Evolutionary conservation across 345 rosid species (phyloP).

Genomic region (Stellera chamaejasme): DNA sequence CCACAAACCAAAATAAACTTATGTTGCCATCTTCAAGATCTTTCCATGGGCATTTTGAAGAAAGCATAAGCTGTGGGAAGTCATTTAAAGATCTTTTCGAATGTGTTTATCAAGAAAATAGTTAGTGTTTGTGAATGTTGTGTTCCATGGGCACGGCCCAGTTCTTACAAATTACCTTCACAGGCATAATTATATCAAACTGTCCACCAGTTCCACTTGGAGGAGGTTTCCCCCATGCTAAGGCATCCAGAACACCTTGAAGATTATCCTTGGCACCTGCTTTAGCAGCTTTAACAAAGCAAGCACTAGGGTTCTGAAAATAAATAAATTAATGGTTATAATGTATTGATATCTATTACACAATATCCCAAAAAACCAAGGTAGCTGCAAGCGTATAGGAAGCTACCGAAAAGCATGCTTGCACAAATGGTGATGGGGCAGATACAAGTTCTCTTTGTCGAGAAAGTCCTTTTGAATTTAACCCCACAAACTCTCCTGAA

Average conservation of each 20-base stretch:
- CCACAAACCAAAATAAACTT: too few relatives aligned
- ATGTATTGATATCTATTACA: background rate
- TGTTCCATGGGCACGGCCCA: too few relatives aligned
- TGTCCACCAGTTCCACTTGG: conserved; percentile 64
- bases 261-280: conserved; percentile 54
- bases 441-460: conserved; percentile 55
- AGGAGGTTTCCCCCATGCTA: conserved; percentile 87
- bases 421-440: conserved; percentile 63
- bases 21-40: too few relatives aligned
- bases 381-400: background rate
- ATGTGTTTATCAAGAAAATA: too few relatives aligned
- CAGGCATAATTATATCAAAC: conserved; percentile 57
- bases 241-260: conserved; percentile 70
- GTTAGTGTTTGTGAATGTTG: too few relatives aligned
- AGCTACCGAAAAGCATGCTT: conserved; percentile 92
- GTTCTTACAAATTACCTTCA: conserved; percentile 33
- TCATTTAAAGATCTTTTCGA: too few relatives aligned
- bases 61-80: too few relatives aligned
- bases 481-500: conserved; percentile 86
- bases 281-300: conserved; percentile 84
- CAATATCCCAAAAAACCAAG: conserved; percentile 6
- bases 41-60: too few relatives aligned
- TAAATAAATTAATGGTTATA: conserved; percentile 3
- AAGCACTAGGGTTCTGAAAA: conserved; percentile 68
- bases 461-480: conserved; percentile 65